A percentile compares a stretch with the other conserved stretches of the same genome.
These are phyloP conservation scores for Aspergillus sp. DNA, from an alignment of 2,329 filamentous ascomycete genomes.

Conservation along the genomic window DNA sequence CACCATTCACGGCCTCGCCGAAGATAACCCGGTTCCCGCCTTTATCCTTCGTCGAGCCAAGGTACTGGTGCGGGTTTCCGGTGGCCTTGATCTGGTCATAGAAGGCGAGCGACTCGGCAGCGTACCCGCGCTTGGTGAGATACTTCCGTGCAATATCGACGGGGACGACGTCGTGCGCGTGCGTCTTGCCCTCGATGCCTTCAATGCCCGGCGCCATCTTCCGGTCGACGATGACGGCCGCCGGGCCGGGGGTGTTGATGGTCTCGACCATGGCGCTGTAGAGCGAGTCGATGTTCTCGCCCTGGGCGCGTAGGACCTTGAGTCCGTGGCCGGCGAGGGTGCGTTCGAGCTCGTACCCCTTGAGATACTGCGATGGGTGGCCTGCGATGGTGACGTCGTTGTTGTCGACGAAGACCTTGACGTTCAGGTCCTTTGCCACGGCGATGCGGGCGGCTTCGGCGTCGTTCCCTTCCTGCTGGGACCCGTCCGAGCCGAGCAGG, in stretches of 20 bases:
- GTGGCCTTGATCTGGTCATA: slow-evolving; percentile 35
- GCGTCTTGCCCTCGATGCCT: slow-evolving; percentile 33
- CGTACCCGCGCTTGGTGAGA: slow-evolving; percentile 39
- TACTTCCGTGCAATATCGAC: slow-evolving; percentile 40
- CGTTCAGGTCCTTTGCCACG: slow-evolving; percentile 37
- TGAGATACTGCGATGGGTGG: slow-evolving; percentile 40
- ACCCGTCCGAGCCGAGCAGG: slow-evolving; percentile 41
- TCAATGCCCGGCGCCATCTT: slow-evolving; percentile 41
- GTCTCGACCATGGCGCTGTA: slow-evolving; percentile 34
- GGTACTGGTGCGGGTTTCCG: slow-evolving; percentile 34
- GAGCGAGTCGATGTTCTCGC: slow-evolving; percentile 39
- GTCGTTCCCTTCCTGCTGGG: slow-evolving; percentile 45
- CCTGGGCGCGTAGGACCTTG: slow-evolving; percentile 36
- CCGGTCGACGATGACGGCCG: slow-evolving; percentile 31
- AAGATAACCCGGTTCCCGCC: slow-evolving; percentile 40
- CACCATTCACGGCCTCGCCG: slow-evolving; percentile 39
- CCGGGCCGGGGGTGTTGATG: slow-evolving; percentile 35
- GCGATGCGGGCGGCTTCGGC: slow-evolving; percentile 42
- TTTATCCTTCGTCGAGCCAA: slow-evolving; percentile 37
- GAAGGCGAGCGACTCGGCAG: slow-evolving; percentile 31
- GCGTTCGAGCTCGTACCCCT: slow-evolving; percentile 33
- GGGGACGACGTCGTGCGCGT: slow-evolving; percentile 41
- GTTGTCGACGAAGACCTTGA: slow-evolving; percentile 43
- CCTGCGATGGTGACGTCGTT: slow-evolving; percentile 45
- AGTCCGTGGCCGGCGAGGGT: slow-evolving; percentile 40